phyloP scores from a whole-genome alignment of 345 rosid genomes.

The Balakata baccata region DNA sequence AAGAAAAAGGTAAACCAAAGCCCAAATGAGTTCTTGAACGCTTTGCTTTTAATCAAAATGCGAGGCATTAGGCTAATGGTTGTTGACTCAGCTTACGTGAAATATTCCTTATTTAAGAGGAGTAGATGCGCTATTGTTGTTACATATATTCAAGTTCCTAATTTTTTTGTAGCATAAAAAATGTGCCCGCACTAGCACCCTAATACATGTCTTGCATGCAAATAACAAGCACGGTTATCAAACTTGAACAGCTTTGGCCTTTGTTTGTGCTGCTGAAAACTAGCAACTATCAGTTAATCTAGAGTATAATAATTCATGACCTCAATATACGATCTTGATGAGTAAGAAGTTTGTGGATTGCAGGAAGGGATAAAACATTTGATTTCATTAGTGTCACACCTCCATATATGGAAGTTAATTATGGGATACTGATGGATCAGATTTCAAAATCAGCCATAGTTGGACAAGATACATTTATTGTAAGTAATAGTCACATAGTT shows the following conservation, averaged over 20 bases:
- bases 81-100: too few relatives aligned
- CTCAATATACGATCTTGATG: constrained; percentile 9
- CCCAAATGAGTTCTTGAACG: too few relatives aligned
- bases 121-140: background rate
- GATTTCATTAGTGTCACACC: constrained; percentile 90
- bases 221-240: background rate
- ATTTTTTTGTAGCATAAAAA: background rate
- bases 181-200: background rate
- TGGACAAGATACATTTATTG: constrained; percentile 79
- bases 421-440: constrained; percentile 66
- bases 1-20: too few relatives aligned
- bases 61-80: too few relatives aligned
- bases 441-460: constrained; percentile 65
- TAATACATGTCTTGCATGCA: background rate
- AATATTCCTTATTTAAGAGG: too few relatives aligned
- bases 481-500: constrained; percentile 37
- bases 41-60: too few relatives aligned
- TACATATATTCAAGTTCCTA: too few relatives aligned
- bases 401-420: constrained; percentile 75
- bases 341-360: constrained; percentile 10
- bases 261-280: background rate
- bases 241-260: background rate
- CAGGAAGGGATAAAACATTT: constrained; percentile 58
- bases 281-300: background rate
- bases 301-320: background rate